A percentile compares a stretch with the other conserved stretches of the same genome.
phyloP scores from a whole-genome alignment of 148 eudicot genomes.

The Rheum nobile region DNA sequence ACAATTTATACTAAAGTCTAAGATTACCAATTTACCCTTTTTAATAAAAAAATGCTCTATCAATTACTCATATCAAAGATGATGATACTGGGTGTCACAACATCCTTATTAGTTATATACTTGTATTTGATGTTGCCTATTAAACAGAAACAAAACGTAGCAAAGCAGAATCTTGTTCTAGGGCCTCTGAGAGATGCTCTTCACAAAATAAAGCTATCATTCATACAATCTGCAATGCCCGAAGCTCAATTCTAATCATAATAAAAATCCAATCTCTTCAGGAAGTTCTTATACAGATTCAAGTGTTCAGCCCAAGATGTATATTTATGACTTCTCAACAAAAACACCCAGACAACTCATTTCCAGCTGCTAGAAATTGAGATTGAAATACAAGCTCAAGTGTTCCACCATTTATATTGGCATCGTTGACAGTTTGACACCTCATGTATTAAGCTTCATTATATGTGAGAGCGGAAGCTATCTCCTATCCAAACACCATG shows the following conservation, averaged over 20 bases:
- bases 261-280: background rate
- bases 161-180: background rate
- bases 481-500: background rate
- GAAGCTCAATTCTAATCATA: background rate
- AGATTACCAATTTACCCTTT: too few relatives aligned
- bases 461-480: background rate
- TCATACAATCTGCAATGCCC: background rate
- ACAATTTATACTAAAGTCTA: too few relatives aligned
- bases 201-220: background rate
- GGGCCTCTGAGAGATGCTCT: background rate
- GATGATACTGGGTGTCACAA: background rate
- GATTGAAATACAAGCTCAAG: background rate
- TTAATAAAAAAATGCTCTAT: too few relatives aligned
- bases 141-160: background rate
- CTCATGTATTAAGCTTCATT: background rate
- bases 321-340: background rate
- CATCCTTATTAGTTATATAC: background rate
- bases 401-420: background rate
- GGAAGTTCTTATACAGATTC: background rate
- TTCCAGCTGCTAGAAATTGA: background rate
- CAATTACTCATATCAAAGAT: background rate
- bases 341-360: too few relatives aligned
- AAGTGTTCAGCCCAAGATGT: background rate
- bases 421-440: background rate
- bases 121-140: background rate